Evolutionary conservation across 345 rosid genomes (phyloP).

Genomic region (Aquilaria yunnanensis): DNA sequence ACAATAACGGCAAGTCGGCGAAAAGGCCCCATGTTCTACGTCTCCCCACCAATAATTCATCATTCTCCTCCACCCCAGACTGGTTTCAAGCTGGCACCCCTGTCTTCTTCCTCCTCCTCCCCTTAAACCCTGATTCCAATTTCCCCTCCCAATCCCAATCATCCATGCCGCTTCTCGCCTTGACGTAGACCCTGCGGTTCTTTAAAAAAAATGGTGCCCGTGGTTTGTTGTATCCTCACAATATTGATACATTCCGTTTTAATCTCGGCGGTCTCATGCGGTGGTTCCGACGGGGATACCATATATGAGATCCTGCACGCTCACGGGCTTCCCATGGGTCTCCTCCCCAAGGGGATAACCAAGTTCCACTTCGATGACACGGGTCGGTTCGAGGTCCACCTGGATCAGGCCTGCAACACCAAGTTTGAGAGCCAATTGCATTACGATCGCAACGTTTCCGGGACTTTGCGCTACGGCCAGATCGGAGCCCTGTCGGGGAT

Average conservation of each 20-base stretch:
- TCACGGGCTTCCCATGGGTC: constrained; percentile 65
- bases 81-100: constrained; percentile 60
- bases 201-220: constrained; percentile 7
- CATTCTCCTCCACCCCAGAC: constrained; percentile 30
- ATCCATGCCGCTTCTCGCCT: background rate
- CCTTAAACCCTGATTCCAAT: constrained; percentile 36
- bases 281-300: constrained; percentile 19
- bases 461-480: constrained; percentile 44
- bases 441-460: constrained; percentile 64
- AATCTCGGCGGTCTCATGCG: constrained; percentile 10
- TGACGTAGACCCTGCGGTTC: background rate
- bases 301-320: constrained; percentile 48
- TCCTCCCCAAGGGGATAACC: constrained; percentile 65
- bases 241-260: constrained; percentile 17
- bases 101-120: constrained; percentile 23
- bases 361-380: constrained; percentile 37
- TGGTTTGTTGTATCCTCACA: background rate
- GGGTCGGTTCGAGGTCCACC: constrained; percentile 61
- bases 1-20: background rate
- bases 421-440: constrained; percentile 73
- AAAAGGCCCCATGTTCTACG: background rate
- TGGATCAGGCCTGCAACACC: constrained; percentile 72
- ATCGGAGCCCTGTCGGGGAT: constrained; percentile 58
- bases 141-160: background rate
- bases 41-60: constrained; percentile 45